Evolutionary conservation across 345 rosid genomes (phyloP).

Genomic region (Populus tremula): DNA sequence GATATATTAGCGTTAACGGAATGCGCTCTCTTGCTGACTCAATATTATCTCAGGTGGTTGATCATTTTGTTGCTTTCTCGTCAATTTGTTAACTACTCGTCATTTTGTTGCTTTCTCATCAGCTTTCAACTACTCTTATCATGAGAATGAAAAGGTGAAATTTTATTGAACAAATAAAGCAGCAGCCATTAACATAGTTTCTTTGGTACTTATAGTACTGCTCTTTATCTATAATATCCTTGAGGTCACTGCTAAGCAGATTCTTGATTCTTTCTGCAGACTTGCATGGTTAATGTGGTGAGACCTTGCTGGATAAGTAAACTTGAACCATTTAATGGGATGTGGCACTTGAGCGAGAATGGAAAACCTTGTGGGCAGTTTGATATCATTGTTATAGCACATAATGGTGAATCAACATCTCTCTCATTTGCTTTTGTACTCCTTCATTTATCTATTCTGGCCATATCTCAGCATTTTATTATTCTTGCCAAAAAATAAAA

Average conservation of each 20-base stretch:
- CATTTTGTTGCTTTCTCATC: no score
- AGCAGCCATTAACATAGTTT: not conserved
- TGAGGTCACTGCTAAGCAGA: slow-evolving; percentile 3
- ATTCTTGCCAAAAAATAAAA: not conserved
- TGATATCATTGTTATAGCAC: slow-evolving; percentile 86
- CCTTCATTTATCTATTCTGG: not conserved
- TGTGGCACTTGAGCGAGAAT: slow-evolving; percentile 92
- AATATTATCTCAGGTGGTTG: slow-evolving; percentile 53
- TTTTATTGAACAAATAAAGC: no score
- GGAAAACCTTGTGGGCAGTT: slow-evolving; percentile 71
- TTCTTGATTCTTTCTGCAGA: slow-evolving; percentile 46
- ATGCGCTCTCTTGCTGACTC: slow-evolving; percentile 89
- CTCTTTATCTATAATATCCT: not conserved
- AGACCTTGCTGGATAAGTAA: slow-evolving; percentile 97
- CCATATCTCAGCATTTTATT: slow-evolving; percentile 1
- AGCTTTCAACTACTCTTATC: no score
- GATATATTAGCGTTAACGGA: slow-evolving; percentile 71
- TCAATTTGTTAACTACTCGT: not conserved
- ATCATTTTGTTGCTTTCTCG: slow-evolving; percentile 1
- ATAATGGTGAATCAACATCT: slow-evolving; percentile 57
- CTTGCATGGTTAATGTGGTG: slow-evolving; percentile 55
- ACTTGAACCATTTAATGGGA: slow-evolving; percentile 76
- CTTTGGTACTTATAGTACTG: not conserved
- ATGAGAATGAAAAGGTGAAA: no score
- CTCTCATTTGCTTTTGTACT: slow-evolving; percentile 1